These are phyloP conservation scores for Luffa aegyptiaca DNA, from an alignment of 306 rosid species.

Conservation along the genomic window DNA sequence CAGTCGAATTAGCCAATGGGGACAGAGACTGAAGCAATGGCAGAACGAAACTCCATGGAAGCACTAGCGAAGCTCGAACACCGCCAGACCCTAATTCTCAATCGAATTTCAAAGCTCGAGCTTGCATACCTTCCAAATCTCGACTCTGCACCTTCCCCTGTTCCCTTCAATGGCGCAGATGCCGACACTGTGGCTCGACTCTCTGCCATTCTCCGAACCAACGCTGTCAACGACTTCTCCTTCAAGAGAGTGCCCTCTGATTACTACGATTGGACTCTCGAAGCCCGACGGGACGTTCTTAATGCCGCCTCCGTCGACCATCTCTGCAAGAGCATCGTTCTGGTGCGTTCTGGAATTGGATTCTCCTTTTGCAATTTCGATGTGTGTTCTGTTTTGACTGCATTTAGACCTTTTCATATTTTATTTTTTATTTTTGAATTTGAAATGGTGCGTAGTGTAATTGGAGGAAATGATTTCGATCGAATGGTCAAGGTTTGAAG, in stretches of 20 bases:
- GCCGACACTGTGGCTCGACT: conserved; percentile 52
- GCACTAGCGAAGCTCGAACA: conserved; percentile 35
- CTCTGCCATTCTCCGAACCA: conserved; percentile 44
- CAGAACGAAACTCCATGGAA: conserved; percentile 24
- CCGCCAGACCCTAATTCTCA: conserved; percentile 19
- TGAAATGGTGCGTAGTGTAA: not conserved
- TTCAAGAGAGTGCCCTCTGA: conserved; percentile 62
- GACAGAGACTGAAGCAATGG: not conserved
- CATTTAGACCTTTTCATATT: not conserved
- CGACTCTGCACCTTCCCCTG: not conserved
- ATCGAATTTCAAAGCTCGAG: conserved; percentile 35
- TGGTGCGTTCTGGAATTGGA: conserved; percentile 22
- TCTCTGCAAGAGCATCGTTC: conserved; percentile 94
- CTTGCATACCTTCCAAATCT: conserved; percentile 14
- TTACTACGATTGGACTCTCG: conserved; percentile 83
- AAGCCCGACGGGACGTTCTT: conserved; percentile 58
- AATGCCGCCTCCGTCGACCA: conserved; percentile 59
- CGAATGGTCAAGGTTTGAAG: not conserved
- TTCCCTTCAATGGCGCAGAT: not conserved
- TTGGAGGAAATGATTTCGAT: not conserved
- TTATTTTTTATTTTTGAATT: not conserved
- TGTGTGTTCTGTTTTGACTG: not conserved
- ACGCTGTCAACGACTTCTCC: conserved; percentile 48
- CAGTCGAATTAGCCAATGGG: not conserved
- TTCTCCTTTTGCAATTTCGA: not conserved